Evolutionary conservation across 768 basidiomycete genomes (phyloP).

Genomic region (Cystobasidiopsis lactophilus): DNA sequence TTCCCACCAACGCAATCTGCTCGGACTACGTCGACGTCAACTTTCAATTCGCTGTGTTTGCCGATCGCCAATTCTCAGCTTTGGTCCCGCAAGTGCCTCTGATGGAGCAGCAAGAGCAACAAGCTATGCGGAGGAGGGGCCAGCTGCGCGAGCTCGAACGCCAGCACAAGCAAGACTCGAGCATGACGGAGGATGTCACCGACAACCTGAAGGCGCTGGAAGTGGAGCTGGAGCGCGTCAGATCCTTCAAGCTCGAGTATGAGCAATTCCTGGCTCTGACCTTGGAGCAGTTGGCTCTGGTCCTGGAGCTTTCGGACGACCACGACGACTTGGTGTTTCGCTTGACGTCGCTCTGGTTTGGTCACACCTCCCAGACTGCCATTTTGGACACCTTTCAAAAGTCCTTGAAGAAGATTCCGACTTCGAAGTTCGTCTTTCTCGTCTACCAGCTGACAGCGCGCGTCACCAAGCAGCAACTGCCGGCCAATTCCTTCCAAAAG

Average conservation of each 20-base stretch:
- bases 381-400: slow-evolving; percentile 26
- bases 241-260: slow-evolving; percentile 30
- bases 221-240: slow-evolving; percentile 34
- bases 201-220: slow-evolving; percentile 30
- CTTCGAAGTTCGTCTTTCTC: slow-evolving; percentile 72
- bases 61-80: slow-evolving; percentile 62
- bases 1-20: slow-evolving; percentile 13
- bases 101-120: slow-evolving; percentile 42
- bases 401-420: slow-evolving; percentile 39
- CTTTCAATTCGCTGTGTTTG: slow-evolving; percentile 66
- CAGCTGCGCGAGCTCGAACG: slow-evolving; percentile 36
- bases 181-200: slow-evolving; percentile 24
- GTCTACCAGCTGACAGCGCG: slow-evolving; percentile 88
- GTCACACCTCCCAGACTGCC: slow-evolving; percentile 42
- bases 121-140: slow-evolving; percentile 45
- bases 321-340: slow-evolving; percentile 64
- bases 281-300: slow-evolving; percentile 63
- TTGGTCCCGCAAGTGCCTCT: slow-evolving; percentile 44
- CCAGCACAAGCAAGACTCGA: slow-evolving; percentile 22
- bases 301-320: slow-evolving; percentile 43
- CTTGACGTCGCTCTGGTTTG: slow-evolving; percentile 76
- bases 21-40: slow-evolving; percentile 31
- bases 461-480: slow-evolving; percentile 30
- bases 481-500: slow-evolving; percentile 30
- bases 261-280: slow-evolving; percentile 49